A percentile compares a stretch with the other conserved stretches of the same genome.
These are phyloP conservation scores for Taphrina flavorubra DNA, from an alignment of 1,139 yeast genomes.

Conservation along the genomic window DNA sequence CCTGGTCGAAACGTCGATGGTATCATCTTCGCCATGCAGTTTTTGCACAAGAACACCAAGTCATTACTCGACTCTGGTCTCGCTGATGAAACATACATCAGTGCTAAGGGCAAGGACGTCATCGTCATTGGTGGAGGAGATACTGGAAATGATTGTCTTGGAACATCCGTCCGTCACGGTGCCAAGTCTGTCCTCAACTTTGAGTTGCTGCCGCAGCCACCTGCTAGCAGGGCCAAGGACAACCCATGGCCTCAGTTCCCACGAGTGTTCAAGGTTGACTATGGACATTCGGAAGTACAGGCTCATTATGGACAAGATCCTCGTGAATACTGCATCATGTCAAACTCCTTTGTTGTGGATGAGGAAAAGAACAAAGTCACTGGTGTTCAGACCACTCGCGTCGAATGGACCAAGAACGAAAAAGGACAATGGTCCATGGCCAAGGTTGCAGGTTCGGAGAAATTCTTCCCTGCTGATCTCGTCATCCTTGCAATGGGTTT, in stretches of 20 bases:
- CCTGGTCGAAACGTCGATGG: constrained; percentile 92
- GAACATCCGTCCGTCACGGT: constrained; percentile 96
- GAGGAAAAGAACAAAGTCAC: constrained; percentile 85
- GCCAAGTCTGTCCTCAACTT: constrained; percentile 95
- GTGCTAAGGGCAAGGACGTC: constrained; percentile 76
- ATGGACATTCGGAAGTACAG: constrained; percentile 94
- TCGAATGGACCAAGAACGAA: constrained; percentile 96
- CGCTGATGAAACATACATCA: constrained; percentile 69
- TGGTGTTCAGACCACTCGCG: constrained; percentile 72
- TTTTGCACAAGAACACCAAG: constrained; percentile 85
- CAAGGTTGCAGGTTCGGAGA: constrained; percentile 93
- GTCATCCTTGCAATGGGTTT: constrained; percentile 97
- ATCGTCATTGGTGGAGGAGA: constrained; percentile 99
- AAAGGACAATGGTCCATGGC: constrained; percentile 99
- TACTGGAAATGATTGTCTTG: constrained; percentile 98
- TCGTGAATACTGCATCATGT: constrained; percentile 91
- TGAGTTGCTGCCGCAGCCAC: constrained; percentile 92
- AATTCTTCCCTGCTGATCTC: constrained; percentile 90
- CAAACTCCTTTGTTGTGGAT: constrained; percentile 94
- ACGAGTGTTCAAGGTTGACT: constrained; percentile 93
- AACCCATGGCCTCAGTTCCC: constrained; percentile 99
- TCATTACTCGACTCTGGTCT: constrained; percentile 82
- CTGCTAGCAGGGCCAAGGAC: constrained; percentile 82
- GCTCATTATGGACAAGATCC: constrained; percentile 97
- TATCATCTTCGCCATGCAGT: constrained; percentile 93